Conservation (phyloP, 2,329 filamentous ascomycete genomes). For the Cercospora nicotianae region DNA sequence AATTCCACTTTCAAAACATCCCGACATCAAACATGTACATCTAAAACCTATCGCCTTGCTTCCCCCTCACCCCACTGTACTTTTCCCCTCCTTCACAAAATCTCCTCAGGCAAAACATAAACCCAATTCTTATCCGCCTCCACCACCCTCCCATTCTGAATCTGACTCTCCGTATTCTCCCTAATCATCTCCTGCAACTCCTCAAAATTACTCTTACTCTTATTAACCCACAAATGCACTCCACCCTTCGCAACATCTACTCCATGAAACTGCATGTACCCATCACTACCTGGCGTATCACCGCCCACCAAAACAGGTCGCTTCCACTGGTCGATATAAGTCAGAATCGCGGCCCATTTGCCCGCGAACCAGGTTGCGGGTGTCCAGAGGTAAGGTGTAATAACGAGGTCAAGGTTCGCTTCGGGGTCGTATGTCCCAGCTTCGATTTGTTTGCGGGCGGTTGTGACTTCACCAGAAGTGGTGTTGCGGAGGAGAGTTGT, state of each 20-base stretch:
- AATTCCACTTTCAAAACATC: too few relatives aligned
- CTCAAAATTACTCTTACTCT: constrained; percentile 40
- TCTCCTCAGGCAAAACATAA: constrained; percentile 44
- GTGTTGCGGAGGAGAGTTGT: constrained; percentile 42
- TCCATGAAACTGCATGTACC: constrained; percentile 49
- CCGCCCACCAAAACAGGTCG: constrained; percentile 46
- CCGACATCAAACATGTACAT: too few relatives aligned
- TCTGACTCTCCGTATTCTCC: constrained; percentile 40
- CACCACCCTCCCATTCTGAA: constrained; percentile 40
- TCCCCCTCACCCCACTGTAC: too few relatives aligned
- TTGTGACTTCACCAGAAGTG: constrained; percentile 37
- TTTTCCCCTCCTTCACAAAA: too few relatives aligned
- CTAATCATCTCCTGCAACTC: constrained; percentile 44
- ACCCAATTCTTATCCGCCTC: constrained; percentile 52
- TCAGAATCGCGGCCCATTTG: constrained; percentile 47
- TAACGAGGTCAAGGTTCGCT: constrained; percentile 44
- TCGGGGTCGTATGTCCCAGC: constrained; percentile 41
- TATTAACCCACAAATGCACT: constrained; percentile 47
- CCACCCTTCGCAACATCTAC: constrained; percentile 47
- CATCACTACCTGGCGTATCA: constrained; percentile 49
- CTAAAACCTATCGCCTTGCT: too few relatives aligned
- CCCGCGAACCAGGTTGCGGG: constrained; percentile 49
- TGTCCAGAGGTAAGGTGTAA: constrained; percentile 47
- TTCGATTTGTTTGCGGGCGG: constrained; percentile 45
- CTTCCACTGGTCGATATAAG: constrained; percentile 45